A percentile compares a stretch with the other conserved stretches of the same genome.
Conservation (phyloP, 1,284 basidiomycete genomes). For the Porogramme epimiltina region DNA sequence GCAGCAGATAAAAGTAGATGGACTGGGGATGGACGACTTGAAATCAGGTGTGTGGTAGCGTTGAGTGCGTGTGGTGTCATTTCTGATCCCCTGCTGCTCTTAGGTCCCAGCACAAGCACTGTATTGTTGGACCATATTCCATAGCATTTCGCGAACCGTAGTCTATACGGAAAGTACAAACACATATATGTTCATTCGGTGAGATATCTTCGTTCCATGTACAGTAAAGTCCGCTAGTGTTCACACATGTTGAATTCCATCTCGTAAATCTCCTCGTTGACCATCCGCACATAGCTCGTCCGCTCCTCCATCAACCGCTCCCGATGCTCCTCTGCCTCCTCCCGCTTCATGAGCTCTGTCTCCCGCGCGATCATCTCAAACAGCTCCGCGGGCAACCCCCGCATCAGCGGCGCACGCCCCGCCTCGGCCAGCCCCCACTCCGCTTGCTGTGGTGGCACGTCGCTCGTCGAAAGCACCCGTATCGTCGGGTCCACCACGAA, state of each 20-base stretch:
- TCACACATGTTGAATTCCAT: conserved; percentile 1
- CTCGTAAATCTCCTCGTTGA: background rate
- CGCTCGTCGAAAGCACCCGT: conserved; percentile 15
- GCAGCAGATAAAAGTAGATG: background rate
- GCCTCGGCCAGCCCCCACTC: conserved; percentile 17
- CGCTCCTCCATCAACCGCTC: conserved; percentile 3
- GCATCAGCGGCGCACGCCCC: background rate
- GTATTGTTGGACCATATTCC: too few species aligned
- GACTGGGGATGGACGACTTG: background rate
- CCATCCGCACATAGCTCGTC: background rate
- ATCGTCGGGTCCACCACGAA: conserved; percentile 4
- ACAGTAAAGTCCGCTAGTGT: background rate
- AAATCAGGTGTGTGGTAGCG: too few species aligned
- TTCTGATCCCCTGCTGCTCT: too few species aligned
- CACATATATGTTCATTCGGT: too few species aligned
- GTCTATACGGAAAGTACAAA: too few species aligned
- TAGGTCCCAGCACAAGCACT: too few species aligned
- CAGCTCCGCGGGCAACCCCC: background rate
- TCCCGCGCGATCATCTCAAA: background rate
- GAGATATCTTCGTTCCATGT: too few species aligned
- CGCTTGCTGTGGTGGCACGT: conserved; percentile 21
- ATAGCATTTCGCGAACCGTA: too few species aligned
- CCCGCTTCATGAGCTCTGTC: background rate
- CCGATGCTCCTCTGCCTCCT: conserved; percentile 1
- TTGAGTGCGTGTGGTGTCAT: too few species aligned